Conservation (phyloP, 2,329 filamentous ascomycete species). For the Penicillium oxalicum region DNA sequence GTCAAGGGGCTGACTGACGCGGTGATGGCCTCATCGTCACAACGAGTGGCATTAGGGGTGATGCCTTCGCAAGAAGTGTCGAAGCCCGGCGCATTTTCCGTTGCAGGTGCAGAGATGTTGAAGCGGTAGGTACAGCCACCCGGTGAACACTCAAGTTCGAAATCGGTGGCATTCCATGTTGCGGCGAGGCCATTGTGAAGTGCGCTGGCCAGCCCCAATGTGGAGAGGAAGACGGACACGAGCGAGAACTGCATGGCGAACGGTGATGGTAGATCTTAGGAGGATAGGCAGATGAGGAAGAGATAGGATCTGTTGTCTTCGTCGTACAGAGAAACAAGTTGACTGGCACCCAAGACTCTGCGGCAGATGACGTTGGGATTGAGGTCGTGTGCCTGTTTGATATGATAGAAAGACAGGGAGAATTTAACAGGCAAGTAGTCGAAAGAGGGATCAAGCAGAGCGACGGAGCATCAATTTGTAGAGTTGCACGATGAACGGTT, state of each 20-base stretch:
- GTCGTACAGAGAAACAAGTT: no score
- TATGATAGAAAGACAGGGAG: background rate
- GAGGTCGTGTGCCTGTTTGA: no score
- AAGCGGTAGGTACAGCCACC: constrained; percentile 31
- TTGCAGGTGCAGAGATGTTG: constrained; percentile 23
- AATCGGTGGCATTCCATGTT: constrained; percentile 30
- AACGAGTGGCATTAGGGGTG: constrained; percentile 20
- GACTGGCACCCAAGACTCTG: no score
- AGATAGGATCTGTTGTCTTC: no score
- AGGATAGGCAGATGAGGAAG: background rate
- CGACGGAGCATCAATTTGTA: background rate
- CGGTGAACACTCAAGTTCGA: constrained; percentile 27
- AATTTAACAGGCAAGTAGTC: background rate
- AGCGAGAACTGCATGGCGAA: constrained; percentile 27
- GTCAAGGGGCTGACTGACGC: constrained; percentile 15
- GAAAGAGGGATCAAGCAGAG: no score
- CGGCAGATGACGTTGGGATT: no score
- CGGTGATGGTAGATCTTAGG: background rate
- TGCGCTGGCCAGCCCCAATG: constrained; percentile 18
- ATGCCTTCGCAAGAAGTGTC: constrained; percentile 30
- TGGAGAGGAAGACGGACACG: constrained; percentile 23
- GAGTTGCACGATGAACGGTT: background rate
- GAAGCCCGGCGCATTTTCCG: constrained; percentile 30
- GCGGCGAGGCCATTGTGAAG: constrained; percentile 14
- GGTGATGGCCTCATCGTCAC: constrained; percentile 22